phyloP scores from a whole-genome alignment of 2,329 filamentous ascomycete species.

The Hypoxylon sp. region DNA sequence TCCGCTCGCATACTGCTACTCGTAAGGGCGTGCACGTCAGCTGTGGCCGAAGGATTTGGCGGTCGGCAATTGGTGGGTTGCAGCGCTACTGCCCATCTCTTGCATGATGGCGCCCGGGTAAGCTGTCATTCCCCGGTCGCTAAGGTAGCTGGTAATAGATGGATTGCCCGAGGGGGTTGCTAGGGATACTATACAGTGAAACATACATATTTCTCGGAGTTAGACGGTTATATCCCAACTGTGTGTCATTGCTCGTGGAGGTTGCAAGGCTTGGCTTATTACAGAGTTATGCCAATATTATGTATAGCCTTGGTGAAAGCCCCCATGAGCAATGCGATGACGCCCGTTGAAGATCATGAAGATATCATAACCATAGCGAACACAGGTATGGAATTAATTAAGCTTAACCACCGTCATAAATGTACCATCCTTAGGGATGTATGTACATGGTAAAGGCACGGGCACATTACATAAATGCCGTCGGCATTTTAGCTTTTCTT shows the following conservation, averaged over 20 bases:
- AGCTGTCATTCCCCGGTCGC: conserved; percentile 28
- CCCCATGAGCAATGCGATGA: background rate
- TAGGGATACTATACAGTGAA: conserved; percentile 16
- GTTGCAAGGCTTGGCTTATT: conserved; percentile 12
- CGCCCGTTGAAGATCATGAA: background rate
- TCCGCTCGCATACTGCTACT: conserved; percentile 20
- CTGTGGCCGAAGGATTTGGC: conserved; percentile 12
- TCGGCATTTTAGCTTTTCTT: conserved; percentile 4
- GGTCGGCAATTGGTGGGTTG: conserved; percentile 38
- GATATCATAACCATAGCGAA: background rate
- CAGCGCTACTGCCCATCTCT: conserved; percentile 36
- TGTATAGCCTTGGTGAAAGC: background rate
- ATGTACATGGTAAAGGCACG: background rate
- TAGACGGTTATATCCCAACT: conserved; percentile 19
- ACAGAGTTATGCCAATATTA: conserved; percentile 14
- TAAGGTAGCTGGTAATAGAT: conserved; percentile 17
- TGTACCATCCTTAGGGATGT: too few relatives aligned
- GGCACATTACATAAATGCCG: background rate
- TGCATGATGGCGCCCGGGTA: conserved; percentile 40
- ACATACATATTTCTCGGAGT: conserved; percentile 29
- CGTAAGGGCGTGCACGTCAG: conserved; percentile 21
- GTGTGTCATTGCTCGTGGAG: conserved; percentile 4
- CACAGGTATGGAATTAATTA: background rate
- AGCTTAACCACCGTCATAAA: background rate
- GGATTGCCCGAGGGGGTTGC: conserved; percentile 21